phyloP scores from a whole-genome alignment of 257 asterid genomes.

The Linaria vulgaris region DNA sequence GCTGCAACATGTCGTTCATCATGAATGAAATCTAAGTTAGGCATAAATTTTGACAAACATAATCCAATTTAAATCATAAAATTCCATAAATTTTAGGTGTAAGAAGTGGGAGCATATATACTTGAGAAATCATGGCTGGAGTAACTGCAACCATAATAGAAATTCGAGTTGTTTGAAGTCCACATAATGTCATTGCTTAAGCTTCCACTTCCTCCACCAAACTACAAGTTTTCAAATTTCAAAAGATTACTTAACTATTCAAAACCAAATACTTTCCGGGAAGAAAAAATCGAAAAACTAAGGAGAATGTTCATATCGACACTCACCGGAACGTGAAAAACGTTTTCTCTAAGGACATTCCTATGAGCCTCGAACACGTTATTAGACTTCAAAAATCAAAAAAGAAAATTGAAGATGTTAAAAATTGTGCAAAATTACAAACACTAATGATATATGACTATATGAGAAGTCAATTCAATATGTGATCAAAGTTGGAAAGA shows the following conservation, averaged over 20 bases:
- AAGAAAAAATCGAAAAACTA: neutral
- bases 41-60: neutral
- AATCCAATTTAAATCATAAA: neutral
- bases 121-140: constrained; percentile 47
- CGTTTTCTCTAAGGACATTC: constrained; percentile 35
- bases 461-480: too few species aligned
- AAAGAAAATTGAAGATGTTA: neutral
- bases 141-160: constrained; percentile 60
- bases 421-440: too few species aligned
- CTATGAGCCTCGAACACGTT: constrained; percentile 27
- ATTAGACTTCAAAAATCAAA: constrained; percentile 31
- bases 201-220: constrained; percentile 45
- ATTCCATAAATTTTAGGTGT: neutral
- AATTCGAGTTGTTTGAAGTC: constrained; percentile 48
- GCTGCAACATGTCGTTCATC: constrained; percentile 36
- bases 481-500: too few species aligned
- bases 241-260: constrained; percentile 1
- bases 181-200: constrained; percentile 47
- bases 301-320: neutral
- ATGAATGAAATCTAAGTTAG: too few species aligned
- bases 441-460: too few species aligned
- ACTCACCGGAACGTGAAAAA: constrained; percentile 65
- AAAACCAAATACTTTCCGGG: neutral
- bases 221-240: constrained; percentile 36
- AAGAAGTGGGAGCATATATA: constrained; percentile 19